phyloP scores from a whole-genome alignment of 768 basidiomycete species.

The Termitomyces sp. region DNA sequence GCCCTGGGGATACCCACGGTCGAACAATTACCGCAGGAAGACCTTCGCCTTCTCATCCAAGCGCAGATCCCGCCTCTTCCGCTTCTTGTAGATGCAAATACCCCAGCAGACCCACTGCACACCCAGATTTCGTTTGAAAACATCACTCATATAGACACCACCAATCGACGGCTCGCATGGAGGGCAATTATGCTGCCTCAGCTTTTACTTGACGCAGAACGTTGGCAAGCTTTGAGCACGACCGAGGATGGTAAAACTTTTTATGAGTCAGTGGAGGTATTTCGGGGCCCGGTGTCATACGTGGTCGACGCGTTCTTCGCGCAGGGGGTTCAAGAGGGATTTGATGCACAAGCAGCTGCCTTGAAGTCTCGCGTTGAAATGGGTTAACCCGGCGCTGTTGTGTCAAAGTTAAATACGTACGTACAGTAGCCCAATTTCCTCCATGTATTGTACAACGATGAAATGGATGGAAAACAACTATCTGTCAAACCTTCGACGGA shows the following conservation, averaged over 20 bases:
- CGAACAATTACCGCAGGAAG: constrained; percentile 19
- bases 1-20: constrained; percentile 15
- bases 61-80: constrained; percentile 27
- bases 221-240: constrained; percentile 20
- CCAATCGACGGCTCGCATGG: constrained; percentile 22
- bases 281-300: constrained; percentile 16
- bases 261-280: constrained; percentile 27
- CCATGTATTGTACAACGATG: background rate
- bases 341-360: constrained; percentile 18
- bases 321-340: constrained; percentile 18
- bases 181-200: constrained; percentile 18
- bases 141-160: constrained; percentile 23
- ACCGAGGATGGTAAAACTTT: constrained; percentile 18
- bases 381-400: background rate
- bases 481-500: background rate
- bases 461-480: background rate
- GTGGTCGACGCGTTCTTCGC: constrained; percentile 18
- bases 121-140: constrained; percentile 23
- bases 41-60: constrained; percentile 19
- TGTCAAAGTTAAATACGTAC: background rate
- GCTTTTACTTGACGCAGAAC: constrained; percentile 20
- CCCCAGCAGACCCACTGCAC: constrained; percentile 20
- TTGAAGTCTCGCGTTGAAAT: constrained; percentile 1
- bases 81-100: constrained; percentile 21
- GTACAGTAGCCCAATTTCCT: background rate